A percentile compares a stretch with the other conserved stretches of the same genome.
phyloP scores from a whole-genome alignment of 768 basidiomycete species.

The Cystobasidium onofrii region DNA sequence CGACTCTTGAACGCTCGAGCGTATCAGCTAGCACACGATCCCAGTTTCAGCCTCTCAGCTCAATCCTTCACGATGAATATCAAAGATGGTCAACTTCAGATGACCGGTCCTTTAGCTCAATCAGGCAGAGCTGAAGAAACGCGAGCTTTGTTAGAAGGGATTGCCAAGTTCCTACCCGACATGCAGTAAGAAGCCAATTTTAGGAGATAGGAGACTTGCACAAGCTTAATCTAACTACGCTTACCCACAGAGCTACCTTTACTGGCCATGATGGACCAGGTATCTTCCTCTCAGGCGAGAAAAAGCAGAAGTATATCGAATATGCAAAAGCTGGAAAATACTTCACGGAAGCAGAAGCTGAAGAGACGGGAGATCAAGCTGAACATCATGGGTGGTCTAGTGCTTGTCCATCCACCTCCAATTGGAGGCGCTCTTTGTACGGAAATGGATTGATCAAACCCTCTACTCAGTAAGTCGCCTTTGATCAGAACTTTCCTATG shows the following conservation, averaged over 20 bases:
- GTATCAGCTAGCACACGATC: slow-evolving; percentile 20
- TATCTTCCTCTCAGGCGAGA: slow-evolving; percentile 12
- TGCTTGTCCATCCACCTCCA: background rate
- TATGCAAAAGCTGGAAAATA: background rate
- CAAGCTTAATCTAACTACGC: background rate
- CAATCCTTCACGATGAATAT: slow-evolving; percentile 29
- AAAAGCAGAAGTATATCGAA: slow-evolving; percentile 3
- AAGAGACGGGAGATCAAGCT: background rate
- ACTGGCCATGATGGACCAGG: slow-evolving; percentile 27
- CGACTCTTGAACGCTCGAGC: slow-evolving; percentile 32
- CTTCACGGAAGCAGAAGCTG: background rate
- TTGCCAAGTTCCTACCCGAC: slow-evolving; percentile 33
- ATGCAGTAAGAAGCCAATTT: slow-evolving; percentile 39
- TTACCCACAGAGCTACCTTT: slow-evolving; percentile 9
- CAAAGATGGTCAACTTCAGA: slow-evolving; percentile 34
- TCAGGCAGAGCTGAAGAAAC: slow-evolving; percentile 38
- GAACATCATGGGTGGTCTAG: background rate
- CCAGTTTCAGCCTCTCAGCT: background rate
- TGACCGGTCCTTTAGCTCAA: slow-evolving; percentile 31
- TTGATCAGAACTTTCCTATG: no score
- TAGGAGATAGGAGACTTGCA: no score
- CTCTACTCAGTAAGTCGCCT: slow-evolving; percentile 32
- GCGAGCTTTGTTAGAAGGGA: slow-evolving; percentile 35
- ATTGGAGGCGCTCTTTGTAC: slow-evolving; percentile 4
- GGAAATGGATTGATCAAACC: background rate